A percentile compares a stretch with the other conserved stretches of the same genome.
Evolutionary conservation across 345 rosid genomes (phyloP).

Genomic region (Ailanthus altissimus): DNA sequence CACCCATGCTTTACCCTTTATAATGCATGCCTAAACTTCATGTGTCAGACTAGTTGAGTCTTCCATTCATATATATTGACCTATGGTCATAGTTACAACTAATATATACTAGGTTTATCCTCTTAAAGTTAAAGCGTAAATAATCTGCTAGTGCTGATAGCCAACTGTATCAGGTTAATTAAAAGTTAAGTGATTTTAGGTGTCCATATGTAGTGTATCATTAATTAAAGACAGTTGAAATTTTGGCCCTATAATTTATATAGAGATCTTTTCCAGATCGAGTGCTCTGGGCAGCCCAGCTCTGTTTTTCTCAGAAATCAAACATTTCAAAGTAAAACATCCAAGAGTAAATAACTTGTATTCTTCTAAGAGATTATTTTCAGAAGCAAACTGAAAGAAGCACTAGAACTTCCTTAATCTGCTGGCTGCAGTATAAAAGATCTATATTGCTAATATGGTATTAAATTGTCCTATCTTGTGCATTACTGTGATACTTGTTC

Average conservation of each 20-base stretch:
- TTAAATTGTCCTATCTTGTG: neutral
- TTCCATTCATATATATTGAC: neutral
- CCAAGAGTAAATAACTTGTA: neutral
- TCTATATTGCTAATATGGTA: neutral
- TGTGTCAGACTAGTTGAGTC: neutral
- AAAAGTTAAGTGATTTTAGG: neutral
- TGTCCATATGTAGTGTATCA: neutral
- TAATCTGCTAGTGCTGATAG: neutral
- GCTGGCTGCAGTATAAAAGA: neutral
- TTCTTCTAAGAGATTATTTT: neutral
- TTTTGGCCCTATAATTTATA: neutral
- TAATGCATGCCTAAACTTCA: neutral
- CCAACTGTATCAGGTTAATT: neutral
- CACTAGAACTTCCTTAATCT: neutral
- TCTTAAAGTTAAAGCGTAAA: neutral
- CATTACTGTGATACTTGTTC: neutral
- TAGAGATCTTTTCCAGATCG: neutral
- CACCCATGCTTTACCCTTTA: neutral
- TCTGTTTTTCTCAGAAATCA: neutral
- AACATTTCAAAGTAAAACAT: neutral
- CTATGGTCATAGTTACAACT: neutral
- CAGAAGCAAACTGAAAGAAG: slow-evolving; percentile 4
- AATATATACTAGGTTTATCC: neutral
- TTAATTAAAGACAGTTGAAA: neutral
- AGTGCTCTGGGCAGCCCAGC: neutral